These are phyloP conservation scores for Claviceps africana DNA, from an alignment of 2,329 filamentous ascomycete species.

Conservation along the genomic window DNA sequence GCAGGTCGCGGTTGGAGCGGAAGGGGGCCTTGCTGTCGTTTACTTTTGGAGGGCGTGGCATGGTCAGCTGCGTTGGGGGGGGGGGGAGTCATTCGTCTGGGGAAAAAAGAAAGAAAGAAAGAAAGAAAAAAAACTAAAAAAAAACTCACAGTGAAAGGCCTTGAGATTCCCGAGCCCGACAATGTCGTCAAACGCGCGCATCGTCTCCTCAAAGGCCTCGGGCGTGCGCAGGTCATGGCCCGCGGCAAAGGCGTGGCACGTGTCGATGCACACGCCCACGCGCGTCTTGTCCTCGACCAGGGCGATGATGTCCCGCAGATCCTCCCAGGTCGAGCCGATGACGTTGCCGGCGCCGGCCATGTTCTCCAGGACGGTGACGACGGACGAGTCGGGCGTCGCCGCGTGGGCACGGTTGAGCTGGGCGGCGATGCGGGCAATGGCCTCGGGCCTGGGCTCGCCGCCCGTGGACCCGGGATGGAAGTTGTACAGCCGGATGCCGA, in stretches of 20 bases:
- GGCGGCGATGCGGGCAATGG: constrained; percentile 63
- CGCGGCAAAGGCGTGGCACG: constrained; percentile 88
- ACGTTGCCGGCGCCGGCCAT: constrained; percentile 88
- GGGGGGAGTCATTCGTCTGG: no score
- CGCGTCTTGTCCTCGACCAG: constrained; percentile 66
- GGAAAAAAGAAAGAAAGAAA: no score
- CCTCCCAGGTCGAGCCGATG: constrained; percentile 72
- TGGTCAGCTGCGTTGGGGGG: no score
- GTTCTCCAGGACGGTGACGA: constrained; percentile 81
- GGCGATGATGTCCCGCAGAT: constrained; percentile 72
- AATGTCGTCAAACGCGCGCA: constrained; percentile 60
- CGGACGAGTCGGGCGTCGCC: constrained; percentile 46
- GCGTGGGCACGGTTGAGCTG: constrained; percentile 72
- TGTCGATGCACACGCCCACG: constrained; percentile 91
- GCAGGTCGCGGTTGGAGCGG: constrained; percentile 67
- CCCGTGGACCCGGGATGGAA: constrained; percentile 87
- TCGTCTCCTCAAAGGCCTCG: constrained; percentile 55
- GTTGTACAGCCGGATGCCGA: constrained; percentile 90
- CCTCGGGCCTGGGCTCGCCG: constrained; percentile 49
- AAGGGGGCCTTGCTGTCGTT: constrained; percentile 94
- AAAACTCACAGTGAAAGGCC: constrained; percentile 54
- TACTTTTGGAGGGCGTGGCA: no score
- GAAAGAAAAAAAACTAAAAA: no score
- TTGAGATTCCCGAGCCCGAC: constrained; percentile 70
- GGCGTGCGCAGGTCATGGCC: constrained; percentile 80